Evolutionary conservation across 768 basidiomycete genomes (phyloP).

Genomic region (Termitomyces sp.): DNA sequence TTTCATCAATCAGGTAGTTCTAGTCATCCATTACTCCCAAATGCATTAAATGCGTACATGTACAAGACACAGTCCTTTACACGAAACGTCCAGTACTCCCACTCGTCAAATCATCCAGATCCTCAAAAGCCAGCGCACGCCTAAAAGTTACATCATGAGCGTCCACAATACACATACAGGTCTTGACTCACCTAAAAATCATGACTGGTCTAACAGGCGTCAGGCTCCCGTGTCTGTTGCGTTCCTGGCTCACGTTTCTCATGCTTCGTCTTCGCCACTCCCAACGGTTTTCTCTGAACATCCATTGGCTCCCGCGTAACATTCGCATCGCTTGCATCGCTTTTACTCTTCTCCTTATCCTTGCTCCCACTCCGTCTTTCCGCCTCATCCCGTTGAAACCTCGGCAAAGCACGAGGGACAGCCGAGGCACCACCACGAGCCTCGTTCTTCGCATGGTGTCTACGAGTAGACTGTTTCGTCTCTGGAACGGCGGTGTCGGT

Average conservation of each 20-base stretch:
- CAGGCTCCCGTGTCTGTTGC: neutral
- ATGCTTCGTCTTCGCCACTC: neutral
- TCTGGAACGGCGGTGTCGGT: neutral
- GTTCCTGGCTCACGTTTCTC: neutral
- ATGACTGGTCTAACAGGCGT: neutral
- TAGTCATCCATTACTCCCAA: neutral
- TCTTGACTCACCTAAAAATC: neutral
- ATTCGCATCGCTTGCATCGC: neutral
- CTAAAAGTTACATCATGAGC: neutral
- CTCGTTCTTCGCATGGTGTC: conserved; percentile 6
- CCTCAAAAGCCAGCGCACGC: neutral
- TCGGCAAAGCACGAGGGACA: conserved; percentile 1
- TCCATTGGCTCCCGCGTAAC: neutral
- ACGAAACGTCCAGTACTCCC: neutral
- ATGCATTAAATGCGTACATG: neutral
- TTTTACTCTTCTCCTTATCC: neutral
- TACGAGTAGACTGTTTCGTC: neutral
- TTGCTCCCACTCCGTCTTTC: neutral
- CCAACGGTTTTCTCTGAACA: neutral
- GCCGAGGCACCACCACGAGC: neutral
- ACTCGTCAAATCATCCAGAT: neutral
- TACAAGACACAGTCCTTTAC: neutral
- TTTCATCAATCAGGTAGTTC: neutral
- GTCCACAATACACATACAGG: neutral
- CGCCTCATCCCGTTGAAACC: conserved; percentile 5